Evolutionary conservation across 139 green algal species (phyloP).

Genomic region (Closterium sp.): DNA sequence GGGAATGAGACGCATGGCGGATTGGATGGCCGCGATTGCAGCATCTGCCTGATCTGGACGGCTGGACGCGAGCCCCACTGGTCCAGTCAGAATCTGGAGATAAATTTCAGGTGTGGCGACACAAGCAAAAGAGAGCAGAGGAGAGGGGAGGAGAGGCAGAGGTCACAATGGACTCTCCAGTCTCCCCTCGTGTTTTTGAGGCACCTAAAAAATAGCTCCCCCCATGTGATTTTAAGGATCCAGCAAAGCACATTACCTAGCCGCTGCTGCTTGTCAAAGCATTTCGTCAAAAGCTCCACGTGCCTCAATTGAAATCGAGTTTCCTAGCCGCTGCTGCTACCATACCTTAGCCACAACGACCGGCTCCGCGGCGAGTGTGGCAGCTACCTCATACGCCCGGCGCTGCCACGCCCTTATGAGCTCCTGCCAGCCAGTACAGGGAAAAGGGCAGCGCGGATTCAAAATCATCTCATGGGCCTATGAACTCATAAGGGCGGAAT

Average conservation of each 20-base stretch:
- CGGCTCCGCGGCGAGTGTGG: not conserved
- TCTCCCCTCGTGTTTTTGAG: too few relatives aligned
- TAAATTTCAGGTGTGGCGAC: too few relatives aligned
- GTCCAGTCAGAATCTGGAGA: slow-evolving; percentile 40
- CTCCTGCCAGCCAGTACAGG: too few relatives aligned
- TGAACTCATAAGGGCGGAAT: too few relatives aligned
- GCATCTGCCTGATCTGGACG: slow-evolving; percentile 5
- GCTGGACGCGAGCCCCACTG: slow-evolving; percentile 25
- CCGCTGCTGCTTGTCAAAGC: too few relatives aligned
- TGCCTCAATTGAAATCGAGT: not conserved
- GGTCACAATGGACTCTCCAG: not conserved
- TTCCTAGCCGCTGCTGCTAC: not conserved
- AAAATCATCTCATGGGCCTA: not conserved
- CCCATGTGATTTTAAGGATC: too few relatives aligned
- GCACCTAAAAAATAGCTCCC: too few relatives aligned
- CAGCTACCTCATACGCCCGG: not conserved
- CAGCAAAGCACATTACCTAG: too few relatives aligned
- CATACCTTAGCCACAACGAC: not conserved
- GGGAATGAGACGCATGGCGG: slow-evolving; percentile 30
- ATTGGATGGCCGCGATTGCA: slow-evolving; percentile 32
- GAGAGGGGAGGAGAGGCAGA: not conserved
- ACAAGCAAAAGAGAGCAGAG: too few relatives aligned
- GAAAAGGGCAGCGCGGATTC: too few relatives aligned
- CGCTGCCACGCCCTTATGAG: not conserved
- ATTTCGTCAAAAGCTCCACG: too few relatives aligned